A percentile compares a stretch with the other conserved stretches of the same genome.
Evolutionary conservation across 305 asterid genomes (phyloP).

Genomic region (Solanum hybrid): DNA sequence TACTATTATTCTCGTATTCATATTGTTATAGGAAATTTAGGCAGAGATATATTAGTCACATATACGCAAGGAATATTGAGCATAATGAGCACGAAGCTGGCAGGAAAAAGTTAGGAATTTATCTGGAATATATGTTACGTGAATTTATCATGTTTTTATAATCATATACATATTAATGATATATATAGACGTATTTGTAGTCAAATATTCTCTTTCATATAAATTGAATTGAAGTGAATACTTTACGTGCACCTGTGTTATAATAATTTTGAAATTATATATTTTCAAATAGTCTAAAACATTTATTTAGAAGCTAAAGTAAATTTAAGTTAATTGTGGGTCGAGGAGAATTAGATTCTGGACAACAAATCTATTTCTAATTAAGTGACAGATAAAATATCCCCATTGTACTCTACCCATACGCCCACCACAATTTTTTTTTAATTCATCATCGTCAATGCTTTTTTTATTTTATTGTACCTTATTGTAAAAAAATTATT

Average conservation of each 20-base stretch:
- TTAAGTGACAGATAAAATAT: background rate
- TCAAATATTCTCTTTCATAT: background rate
- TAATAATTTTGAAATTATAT: no score
- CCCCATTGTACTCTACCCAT: background rate
- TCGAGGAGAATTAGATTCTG: background rate
- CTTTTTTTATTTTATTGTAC: background rate
- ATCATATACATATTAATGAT: background rate
- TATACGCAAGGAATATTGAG: background rate
- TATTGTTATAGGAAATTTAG: background rate
- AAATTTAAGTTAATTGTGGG: no score
- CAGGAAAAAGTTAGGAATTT: background rate
- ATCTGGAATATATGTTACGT: background rate
- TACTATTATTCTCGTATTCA: background rate
- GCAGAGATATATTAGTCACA: background rate
- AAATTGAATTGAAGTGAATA: no score
- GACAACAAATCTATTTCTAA: background rate
- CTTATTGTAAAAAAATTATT: background rate
- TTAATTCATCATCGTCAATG: background rate
- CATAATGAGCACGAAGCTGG: background rate
- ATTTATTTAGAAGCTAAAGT: no score
- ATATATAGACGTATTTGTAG: rapidly evolving
- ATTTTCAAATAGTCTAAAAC: no score
- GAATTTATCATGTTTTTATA: background rate
- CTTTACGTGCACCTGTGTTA: no score
- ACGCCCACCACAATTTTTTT: background rate